Conservation (phyloP, 768 basidiomycete species). For the Termitomyces sp. region DNA sequence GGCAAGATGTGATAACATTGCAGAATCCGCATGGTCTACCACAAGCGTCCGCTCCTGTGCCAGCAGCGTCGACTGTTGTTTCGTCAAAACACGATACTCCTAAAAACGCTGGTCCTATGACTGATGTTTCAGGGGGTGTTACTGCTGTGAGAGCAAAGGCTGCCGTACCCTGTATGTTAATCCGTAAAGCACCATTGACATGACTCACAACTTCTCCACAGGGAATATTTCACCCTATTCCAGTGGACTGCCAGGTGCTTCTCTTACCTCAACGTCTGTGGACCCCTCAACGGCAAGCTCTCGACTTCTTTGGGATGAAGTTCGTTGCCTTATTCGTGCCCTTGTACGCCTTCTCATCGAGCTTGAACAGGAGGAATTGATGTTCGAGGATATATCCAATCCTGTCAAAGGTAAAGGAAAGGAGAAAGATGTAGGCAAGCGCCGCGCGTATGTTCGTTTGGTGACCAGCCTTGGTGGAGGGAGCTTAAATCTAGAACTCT, state of each 20-base stretch:
- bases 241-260: conserved; percentile 86
- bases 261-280: conserved; percentile 89
- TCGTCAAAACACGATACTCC: conserved; percentile 19
- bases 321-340: conserved; percentile 20
- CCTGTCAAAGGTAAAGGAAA: conserved; percentile 83
- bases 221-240: conserved; percentile 94
- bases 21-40: conserved; percentile 86
- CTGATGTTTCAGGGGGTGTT: conserved; percentile 28
- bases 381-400: conserved; percentile 92
- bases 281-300: conserved; percentile 68
- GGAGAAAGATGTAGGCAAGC: conserved; percentile 88
- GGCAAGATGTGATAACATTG: conserved; percentile 88
- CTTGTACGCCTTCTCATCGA: neutral
- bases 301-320: conserved; percentile 94
- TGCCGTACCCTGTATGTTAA: conserved; percentile 59
- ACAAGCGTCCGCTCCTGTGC: conserved; percentile 41
- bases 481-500: conserved; percentile 80
- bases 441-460: conserved; percentile 93
- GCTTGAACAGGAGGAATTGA: conserved; percentile 75
- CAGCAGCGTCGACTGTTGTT: conserved; percentile 24
- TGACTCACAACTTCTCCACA: conserved; percentile 22
- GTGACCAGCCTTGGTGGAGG: conserved; percentile 88
- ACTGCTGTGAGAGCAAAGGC: conserved; percentile 47
- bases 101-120: conserved; percentile 31
- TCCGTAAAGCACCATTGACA: neutral